phyloP scores from a whole-genome alignment of 163 green algal genomes.

The Trebouxiophyceae sp. region DNA sequence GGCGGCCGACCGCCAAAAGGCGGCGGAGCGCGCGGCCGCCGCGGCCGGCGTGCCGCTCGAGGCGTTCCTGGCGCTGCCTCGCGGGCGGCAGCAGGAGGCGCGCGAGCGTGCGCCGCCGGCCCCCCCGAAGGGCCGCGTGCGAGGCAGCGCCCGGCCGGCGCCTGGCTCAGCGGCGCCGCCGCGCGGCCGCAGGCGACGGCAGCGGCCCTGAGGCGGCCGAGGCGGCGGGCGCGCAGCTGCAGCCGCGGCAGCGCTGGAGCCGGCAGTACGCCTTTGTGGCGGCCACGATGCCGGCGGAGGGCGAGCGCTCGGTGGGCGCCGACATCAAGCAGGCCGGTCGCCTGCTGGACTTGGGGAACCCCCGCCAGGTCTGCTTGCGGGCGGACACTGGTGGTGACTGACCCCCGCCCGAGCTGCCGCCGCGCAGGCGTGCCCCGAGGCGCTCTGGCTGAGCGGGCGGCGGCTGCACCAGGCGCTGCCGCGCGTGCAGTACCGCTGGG shows the following conservation, averaged over 20 bases:
- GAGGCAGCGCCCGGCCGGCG: neutral
- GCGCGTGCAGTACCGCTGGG: slow-evolving; percentile 59
- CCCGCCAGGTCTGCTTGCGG: too few species aligned
- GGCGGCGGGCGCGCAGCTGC: neutral
- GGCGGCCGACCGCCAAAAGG: slow-evolving; percentile 13
- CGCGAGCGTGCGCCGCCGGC: slow-evolving; percentile 23
- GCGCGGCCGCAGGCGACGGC: neutral
- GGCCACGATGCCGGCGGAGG: slow-evolving; percentile 82
- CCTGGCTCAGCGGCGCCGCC: neutral
- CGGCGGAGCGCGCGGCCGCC: neutral
- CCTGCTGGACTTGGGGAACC: too few species aligned
- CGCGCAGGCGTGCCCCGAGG: too few species aligned
- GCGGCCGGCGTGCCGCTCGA: slow-evolving; percentile 42
- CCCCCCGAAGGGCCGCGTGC: neutral
- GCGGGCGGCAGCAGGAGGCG: slow-evolving; percentile 37
- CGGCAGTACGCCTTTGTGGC: slow-evolving; percentile 93
- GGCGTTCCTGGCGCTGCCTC: slow-evolving; percentile 37
- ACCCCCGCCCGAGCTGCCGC: too few species aligned
- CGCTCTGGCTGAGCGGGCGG: slow-evolving; percentile 66
- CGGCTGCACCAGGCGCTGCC: slow-evolving; percentile 58
- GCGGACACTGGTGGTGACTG: too few species aligned
- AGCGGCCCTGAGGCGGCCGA: neutral
- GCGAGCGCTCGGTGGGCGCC: slow-evolving; percentile 56
- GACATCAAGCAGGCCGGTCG: slow-evolving; percentile 60
- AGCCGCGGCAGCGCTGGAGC: neutral